Base-by-base conservation (phyloP, 257 asterid genomes). In the Solanum pimpinellifolium region DNA sequence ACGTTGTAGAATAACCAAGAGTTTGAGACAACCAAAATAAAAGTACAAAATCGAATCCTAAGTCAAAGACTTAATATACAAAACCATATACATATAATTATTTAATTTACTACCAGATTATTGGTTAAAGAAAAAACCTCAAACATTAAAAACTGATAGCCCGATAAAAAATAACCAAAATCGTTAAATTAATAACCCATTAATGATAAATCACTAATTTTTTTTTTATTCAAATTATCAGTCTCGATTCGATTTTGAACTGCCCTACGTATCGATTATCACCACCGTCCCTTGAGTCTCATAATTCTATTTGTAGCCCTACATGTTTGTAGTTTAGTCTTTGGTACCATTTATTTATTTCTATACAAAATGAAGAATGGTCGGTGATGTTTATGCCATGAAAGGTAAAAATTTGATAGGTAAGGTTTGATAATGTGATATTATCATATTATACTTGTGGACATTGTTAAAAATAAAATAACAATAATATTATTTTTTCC, bases 391-490 rank as follows among this genome's bases (percentile, higher is more conserved):
- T 77, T 20, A 4, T 44, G 5, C 25, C 7, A 4, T 77, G 27
- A 14, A 2, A 77, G 15, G 65, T 25, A 1, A 7, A 44, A 2
- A 31, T 42, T 14, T 25, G 39, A 44, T 44, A 8, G 15, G 84
- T 77, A 46, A 44, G 29, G 10, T 77, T 44, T 62, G 33, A 42
- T 77, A 42, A 42, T 41, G 37, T 77, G n/a, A 77, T 44, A 25
- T 46, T 46, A 44, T 44, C 65, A 77, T 44, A 25, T 27, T 46
- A 44, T 44, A 65, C 84, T 77, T 77, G 65, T 77, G 84, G 84
- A 27, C 16, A 44, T 14, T 25, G 15, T 77, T 33, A 33, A 33
- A 33, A 3, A 33, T 33, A 33, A 33, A 33, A 33, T 33, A 33
- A 33, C 2, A 16, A 16, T 16, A 16, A 16, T 59, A 60, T 60